Conservation (phyloP, 352 stramenopile genomes). For the Globisporangium spinosum region DNA sequence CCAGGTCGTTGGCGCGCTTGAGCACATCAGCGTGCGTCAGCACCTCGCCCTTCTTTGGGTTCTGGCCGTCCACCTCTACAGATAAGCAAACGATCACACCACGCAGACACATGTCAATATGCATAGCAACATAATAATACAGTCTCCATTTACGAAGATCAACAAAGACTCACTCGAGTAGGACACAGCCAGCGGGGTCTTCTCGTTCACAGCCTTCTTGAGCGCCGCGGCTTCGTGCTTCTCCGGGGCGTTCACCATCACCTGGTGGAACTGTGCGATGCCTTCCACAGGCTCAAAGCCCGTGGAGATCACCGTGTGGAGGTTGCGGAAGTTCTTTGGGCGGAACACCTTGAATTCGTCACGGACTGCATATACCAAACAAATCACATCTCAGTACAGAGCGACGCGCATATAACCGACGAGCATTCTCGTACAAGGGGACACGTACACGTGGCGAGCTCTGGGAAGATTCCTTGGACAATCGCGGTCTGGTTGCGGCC, state of each 20-base stretch:
- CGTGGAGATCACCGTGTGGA: slow-evolving; percentile 86
- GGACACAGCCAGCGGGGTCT: slow-evolving; percentile 69
- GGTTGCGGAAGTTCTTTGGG: slow-evolving; percentile 70
- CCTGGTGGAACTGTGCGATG: slow-evolving; percentile 74
- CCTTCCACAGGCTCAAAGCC: slow-evolving; percentile 66
- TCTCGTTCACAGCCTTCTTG: slow-evolving; percentile 55
- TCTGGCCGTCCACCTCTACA: slow-evolving; percentile 66
- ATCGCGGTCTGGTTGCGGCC: slow-evolving; percentile 72
- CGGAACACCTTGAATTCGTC: slow-evolving; percentile 60
- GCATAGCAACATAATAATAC: not conserved
- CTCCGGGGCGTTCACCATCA: slow-evolving; percentile 80
- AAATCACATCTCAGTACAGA: not conserved
- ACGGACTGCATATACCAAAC: slow-evolving; percentile 33
- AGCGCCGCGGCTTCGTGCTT: slow-evolving; percentile 54
- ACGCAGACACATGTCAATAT: slow-evolving; percentile 13
- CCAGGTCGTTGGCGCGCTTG: slow-evolving; percentile 63
- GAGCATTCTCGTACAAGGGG: slow-evolving; percentile 3
- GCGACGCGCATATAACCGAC: not conserved
- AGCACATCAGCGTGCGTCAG: slow-evolving; percentile 80
- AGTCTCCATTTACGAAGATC: not conserved
- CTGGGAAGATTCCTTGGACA: slow-evolving; percentile 67
- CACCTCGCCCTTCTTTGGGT: slow-evolving; percentile 77
- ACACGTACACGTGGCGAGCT: slow-evolving; percentile 65
- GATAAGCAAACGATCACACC: not conserved
- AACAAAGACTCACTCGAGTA: slow-evolving; percentile 65